A percentile compares a stretch with the other conserved stretches of the same genome.
Evolutionary conservation across 371 early-diverging fungal genomes (phyloP).

Genomic region (Vairimorpha apis): DNA sequence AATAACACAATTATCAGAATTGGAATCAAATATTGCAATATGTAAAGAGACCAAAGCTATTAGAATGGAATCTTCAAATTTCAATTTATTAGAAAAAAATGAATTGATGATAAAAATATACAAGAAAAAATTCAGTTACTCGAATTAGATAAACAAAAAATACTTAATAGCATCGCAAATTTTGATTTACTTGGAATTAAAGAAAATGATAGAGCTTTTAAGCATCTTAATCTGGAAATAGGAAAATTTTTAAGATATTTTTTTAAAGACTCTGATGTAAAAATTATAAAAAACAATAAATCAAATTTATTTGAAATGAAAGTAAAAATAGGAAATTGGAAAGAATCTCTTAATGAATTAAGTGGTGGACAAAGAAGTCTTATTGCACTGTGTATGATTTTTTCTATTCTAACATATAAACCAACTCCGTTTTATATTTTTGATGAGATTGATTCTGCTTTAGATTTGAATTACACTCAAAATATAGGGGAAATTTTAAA

Average conservation of each 20-base stretch:
- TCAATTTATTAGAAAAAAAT: conserved; percentile 63
- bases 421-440: conserved; percentile 99
- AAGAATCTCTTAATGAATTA: conserved; percentile 84
- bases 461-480: conserved; percentile 95
- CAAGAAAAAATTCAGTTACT: conserved; percentile 59
- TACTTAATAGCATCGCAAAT: conserved; percentile 51
- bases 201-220: conserved; percentile 62
- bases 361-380: conserved; percentile 96
- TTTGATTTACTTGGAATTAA: conserved; percentile 45
- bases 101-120: conserved; percentile 50
- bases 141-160: conserved; percentile 60
- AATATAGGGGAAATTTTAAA: conserved; percentile 91
- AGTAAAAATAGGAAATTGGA: conserved; percentile 93
- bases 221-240: conserved; percentile 58
- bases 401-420: conserved; percentile 89
- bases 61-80: conserved; percentile 61
- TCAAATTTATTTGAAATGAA: conserved; percentile 69
- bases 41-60: not conserved
- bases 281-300: conserved; percentile 19
- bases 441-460: conserved; percentile 98
- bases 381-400: conserved; percentile 87
- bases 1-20: conserved; percentile 1
- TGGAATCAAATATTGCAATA: not conserved
- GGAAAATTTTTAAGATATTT: conserved; percentile 58
- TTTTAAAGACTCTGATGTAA: conserved; percentile 46